Evolutionary conservation across 495 filamentous ascomycete species (phyloP), one percentile per base, ranked within the genome.

Genomic region (Monascus purpureus): DNA sequence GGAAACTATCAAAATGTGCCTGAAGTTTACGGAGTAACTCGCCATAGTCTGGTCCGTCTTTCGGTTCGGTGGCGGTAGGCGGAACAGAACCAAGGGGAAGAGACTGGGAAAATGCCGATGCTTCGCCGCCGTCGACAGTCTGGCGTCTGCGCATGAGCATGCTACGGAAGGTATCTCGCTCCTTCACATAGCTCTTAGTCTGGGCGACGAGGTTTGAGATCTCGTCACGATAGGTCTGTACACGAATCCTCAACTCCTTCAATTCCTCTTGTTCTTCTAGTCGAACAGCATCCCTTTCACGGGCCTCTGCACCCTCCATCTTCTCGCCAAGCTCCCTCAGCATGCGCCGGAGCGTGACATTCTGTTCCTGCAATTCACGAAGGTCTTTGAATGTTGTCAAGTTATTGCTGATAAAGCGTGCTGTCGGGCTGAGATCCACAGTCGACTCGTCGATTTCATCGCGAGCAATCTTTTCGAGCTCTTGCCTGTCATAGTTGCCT

Each of bases 141-240:
- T 84, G 78, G 7, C 75, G 77, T 36, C 74, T 67, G 36, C 79
- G 71, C 36, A 83, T 75, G 9, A 94, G 71, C 73, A 95, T 90
- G 25, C 84, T 82, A 17, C 85, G 73, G 75, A 93, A 95, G 70
- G 93, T 95, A 45, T 99, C 87, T 20, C 90, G 74, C 58, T 99
- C 90, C 47, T 82, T 82, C 29, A 88, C 80, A 42, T 93, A 93
- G 53, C 84, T 93, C 62, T 94, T 78, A 18, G 82, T 80, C 39
- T 82, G 77, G 5, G 80, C 73, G 3, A 77, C 67, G 29, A 90
- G 71, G 19, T 78, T 76, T 38, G 79, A 68, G 20, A 94, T 66
- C 45, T 95, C 88, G 68, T 79, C 65, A 19, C 74, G 61, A 40
- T 72, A 69, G 9, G 65, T 65, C 35, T 69, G 66, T 9, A 70